phyloP scores from a whole-genome alignment of 768 basidiomycete genomes.

The Pulveroboletus sp. region DNA sequence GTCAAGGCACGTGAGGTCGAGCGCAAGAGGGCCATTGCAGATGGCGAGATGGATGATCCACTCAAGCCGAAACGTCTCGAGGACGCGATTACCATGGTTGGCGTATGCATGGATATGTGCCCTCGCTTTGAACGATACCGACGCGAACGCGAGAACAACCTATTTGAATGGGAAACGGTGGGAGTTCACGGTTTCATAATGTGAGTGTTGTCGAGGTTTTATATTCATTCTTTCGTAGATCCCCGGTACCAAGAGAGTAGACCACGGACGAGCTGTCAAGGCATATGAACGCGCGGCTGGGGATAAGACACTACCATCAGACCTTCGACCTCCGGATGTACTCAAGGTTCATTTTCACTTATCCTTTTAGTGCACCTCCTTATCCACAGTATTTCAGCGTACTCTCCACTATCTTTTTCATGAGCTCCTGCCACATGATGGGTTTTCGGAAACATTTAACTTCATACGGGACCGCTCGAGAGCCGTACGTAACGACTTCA shows the following conservation, averaged over 20 bases:
- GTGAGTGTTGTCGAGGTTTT: slow-evolving; percentile 6
- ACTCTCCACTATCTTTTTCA: slow-evolving; percentile 94
- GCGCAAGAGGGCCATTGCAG: slow-evolving; percentile 66
- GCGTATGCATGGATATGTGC: slow-evolving; percentile 93
- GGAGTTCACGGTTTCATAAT: slow-evolving; percentile 20
- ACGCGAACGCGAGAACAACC: slow-evolving; percentile 82
- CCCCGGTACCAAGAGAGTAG: slow-evolving; percentile 78
- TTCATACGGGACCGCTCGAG: slow-evolving; percentile 94
- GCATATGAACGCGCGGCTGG: slow-evolving; percentile 94
- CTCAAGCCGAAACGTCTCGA: slow-evolving; percentile 72
- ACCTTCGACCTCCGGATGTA: slow-evolving; percentile 81
- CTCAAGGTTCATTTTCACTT: slow-evolving; percentile 52
- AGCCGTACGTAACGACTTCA: slow-evolving; percentile 88
- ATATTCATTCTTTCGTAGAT: slow-evolving; percentile 49
- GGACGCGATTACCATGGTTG: slow-evolving; percentile 89
- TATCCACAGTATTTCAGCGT: slow-evolving; percentile 38
- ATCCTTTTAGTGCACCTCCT: background rate
- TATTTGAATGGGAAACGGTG: slow-evolving; percentile 84
- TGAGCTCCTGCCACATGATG: slow-evolving; percentile 63
- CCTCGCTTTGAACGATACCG: slow-evolving; percentile 90
- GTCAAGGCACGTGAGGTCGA: slow-evolving; percentile 71
- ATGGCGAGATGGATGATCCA: slow-evolving; percentile 88
- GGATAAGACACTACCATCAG: slow-evolving; percentile 86
- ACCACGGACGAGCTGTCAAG: slow-evolving; percentile 86
- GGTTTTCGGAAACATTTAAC: slow-evolving; percentile 65